Evolutionary conservation across 2,329 filamentous ascomycete genomes (phyloP).

Genomic region (Phyllosticta citrichinensis): DNA sequence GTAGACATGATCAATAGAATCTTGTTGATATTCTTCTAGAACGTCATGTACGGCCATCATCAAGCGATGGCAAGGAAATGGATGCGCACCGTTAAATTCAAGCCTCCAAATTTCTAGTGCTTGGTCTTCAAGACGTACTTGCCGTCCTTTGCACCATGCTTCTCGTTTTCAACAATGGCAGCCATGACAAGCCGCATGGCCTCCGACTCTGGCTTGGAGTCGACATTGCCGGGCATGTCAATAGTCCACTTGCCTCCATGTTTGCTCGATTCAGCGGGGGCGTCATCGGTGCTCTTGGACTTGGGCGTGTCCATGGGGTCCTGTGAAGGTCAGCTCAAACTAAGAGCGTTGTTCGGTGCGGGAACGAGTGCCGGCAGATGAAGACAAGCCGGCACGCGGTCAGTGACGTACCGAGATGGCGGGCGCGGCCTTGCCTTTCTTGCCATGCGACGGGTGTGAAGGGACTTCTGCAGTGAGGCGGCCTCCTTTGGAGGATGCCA

Average conservation of each 20-base stretch:
- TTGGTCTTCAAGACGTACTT: not conserved
- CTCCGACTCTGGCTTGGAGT: not conserved
- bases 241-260: not conserved
- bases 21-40: too few species aligned
- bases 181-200: not conserved
- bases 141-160: not conserved
- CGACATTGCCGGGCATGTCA: not conserved
- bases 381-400: not conserved
- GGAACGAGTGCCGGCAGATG: not conserved
- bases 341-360: not conserved
- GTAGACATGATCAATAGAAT: too few species aligned
- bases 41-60: not conserved
- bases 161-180: not conserved
- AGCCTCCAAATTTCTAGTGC: not conserved
- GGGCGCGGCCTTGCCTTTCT: not conserved
- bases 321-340: not conserved
- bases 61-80: not conserved
- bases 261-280: not conserved
- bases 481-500: not conserved
- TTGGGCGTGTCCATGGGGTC: not conserved
- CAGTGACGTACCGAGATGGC: not conserved
- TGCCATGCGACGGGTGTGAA: not conserved
- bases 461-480: not conserved
- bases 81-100: not conserved
- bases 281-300: not conserved